A percentile compares a stretch with the other conserved stretches of the same genome.
These are phyloP conservation scores for Wickerhamiella allomyrinae DNA, from an alignment of 805 yeast species.

Conservation along the genomic window DNA sequence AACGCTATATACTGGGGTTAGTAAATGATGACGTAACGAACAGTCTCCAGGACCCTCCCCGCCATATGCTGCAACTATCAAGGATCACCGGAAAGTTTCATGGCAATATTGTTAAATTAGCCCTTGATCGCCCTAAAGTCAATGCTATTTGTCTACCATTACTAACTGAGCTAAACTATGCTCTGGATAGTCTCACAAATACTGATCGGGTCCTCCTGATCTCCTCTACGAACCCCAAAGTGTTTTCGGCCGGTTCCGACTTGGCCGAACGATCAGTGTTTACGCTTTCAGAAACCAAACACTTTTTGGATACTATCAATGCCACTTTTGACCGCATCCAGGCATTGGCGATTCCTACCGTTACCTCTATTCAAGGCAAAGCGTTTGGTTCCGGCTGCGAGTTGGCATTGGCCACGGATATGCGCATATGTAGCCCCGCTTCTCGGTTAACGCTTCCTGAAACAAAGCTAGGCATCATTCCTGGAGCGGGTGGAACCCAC, in stretches of 20 bases:
- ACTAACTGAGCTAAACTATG: conserved; percentile 18
- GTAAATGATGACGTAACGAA: too few species aligned
- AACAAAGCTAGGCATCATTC: conserved; percentile 31
- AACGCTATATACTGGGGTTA: too few species aligned
- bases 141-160: conserved; percentile 22
- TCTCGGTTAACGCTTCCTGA: conserved; percentile 24
- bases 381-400: conserved; percentile 36
- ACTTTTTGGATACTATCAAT: conserved; percentile 20
- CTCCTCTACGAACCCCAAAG: conserved; percentile 16
- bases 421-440: conserved; percentile 20
- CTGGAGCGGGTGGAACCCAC: conserved; percentile 32
- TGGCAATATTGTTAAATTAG: background rate
- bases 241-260: conserved; percentile 30
- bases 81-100: background rate
- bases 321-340: conserved; percentile 22
- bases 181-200: conserved; percentile 15
- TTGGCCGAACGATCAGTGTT: conserved; percentile 28
- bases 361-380: conserved; percentile 31
- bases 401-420: conserved; percentile 29
- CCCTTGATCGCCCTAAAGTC: background rate
- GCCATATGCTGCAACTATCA: background rate
- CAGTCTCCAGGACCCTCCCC: too few species aligned
- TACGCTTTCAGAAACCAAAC: conserved; percentile 19
- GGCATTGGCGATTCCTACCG: conserved; percentile 27
- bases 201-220: conserved; percentile 18